Conservation (phyloP, 78 protist genomes). For the Mantamonas sphyraenae region DNA sequence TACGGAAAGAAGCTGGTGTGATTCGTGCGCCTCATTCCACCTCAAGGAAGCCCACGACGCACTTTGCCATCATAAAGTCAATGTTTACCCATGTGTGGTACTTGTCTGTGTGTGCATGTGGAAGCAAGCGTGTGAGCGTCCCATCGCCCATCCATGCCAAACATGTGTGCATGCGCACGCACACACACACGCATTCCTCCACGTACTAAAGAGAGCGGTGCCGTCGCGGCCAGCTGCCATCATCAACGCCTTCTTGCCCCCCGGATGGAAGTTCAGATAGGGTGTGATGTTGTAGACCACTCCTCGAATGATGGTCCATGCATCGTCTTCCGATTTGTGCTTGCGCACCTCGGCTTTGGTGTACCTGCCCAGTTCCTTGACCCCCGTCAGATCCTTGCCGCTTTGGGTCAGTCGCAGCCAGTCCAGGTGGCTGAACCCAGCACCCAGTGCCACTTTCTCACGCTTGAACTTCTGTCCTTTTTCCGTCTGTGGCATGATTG, state of each 20-base stretch:
- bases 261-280: conserved; percentile 65
- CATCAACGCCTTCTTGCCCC: conserved; percentile 42
- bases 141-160: too few species aligned
- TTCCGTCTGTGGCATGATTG: neutral
- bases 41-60: conserved; percentile 16
- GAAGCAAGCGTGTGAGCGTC: too few species aligned
- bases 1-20: too few species aligned
- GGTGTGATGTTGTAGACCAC: conserved; percentile 59
- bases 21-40: too few species aligned
- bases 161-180: too few species aligned
- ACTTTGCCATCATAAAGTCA: neutral
- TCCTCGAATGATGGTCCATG: conserved; percentile 65
- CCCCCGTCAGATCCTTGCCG: neutral
- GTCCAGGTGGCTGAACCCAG: conserved; percentile 39
- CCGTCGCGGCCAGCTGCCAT: conserved; percentile 59
- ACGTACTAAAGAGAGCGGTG: conserved; percentile 48
- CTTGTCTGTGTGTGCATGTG: too few species aligned
- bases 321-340: conserved; percentile 32
- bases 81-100: conserved; percentile 24
- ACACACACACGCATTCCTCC: too few species aligned
- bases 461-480: conserved; percentile 7
- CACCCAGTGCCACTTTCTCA: conserved; percentile 41
- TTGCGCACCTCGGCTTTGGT: conserved; percentile 22
- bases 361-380: neutral
- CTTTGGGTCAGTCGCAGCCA: conserved; percentile 28